These are phyloP conservation scores for Dactylellina haptotyla DNA, from an alignment of 2,329 filamentous ascomycete genomes.

Conservation along the genomic window DNA sequence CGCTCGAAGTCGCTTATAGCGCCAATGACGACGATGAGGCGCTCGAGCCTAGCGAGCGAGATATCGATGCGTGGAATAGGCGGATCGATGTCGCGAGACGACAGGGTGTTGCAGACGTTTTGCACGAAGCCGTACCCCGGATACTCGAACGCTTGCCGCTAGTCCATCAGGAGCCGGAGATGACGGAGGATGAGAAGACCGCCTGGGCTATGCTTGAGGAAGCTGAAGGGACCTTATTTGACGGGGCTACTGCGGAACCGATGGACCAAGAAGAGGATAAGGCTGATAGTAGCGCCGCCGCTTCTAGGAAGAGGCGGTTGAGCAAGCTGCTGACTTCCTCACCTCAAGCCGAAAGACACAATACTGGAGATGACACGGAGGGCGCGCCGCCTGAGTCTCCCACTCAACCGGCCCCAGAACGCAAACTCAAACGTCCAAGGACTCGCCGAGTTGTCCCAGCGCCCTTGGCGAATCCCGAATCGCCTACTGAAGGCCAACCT, in stretches of 20 bases:
- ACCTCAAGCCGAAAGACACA: conserved; percentile 63
- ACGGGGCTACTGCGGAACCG: conserved; percentile 3
- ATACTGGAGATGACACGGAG: conserved; percentile 68
- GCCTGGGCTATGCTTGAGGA: conserved; percentile 58
- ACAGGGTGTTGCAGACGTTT: conserved; percentile 42
- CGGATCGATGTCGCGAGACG: conserved; percentile 52
- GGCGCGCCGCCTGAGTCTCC: conserved; percentile 64
- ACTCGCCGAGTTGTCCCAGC: conserved; percentile 73
- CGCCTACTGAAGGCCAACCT: conserved; percentile 61
- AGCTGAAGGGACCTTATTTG: conserved; percentile 50
- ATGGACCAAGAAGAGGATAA: conserved; percentile 64
- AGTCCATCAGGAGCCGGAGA: conserved; percentile 52
- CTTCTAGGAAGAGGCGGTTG: conserved; percentile 88
- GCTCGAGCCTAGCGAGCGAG: conserved; percentile 31
- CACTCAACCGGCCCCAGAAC: conserved; percentile 67
- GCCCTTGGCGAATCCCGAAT: conserved; percentile 63
- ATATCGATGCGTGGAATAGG: conserved; percentile 45
- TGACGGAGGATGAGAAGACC: conserved; percentile 56
- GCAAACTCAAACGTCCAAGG: conserved; percentile 86
- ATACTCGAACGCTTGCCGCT: conserved; percentile 55
- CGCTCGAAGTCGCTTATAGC: conserved; percentile 47
- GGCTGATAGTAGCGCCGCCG: conserved; percentile 86
- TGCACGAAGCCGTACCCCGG: conserved; percentile 46
- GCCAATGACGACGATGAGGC: conserved; percentile 39
- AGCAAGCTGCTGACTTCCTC: conserved; percentile 70